Base-by-base conservation (phyloP, 2,329 filamentous ascomycete genomes). In the Claviceps humidiphila region DNA sequence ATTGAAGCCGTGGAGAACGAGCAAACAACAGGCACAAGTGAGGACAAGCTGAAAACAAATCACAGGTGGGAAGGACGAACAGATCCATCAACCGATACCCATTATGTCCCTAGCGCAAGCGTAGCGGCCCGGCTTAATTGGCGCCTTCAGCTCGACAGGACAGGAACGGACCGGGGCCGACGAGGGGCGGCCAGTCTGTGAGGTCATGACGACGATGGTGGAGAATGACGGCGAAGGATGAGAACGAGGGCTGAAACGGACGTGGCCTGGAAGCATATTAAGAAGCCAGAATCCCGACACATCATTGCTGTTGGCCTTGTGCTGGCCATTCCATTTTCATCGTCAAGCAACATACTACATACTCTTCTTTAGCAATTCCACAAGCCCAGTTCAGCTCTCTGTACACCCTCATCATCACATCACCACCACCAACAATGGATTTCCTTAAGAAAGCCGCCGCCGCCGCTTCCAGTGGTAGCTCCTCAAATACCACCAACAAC, bases 371-470 rank as follows among this genome's bases (percentile, higher is more conserved):
- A 16, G 17, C 7, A 22, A 8, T 20, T 16, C 6, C 20, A 14
- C 17, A 11, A 3, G 4, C 1, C 42, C 30, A 34, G 11, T 34
- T 4, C 30, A 11, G 30, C 30, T 14, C 38, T 2, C 13, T 22
- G 39, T n/a, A 20, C 26, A 47, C 22, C 22, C 39, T 41, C 38
- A 11, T 5, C 30, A 34, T 9, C 30, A 30, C 8, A 30, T 9
- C 8, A 30, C 8, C 8, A 3, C 22, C 22, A 30, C 9, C 1
- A 9, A 30, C 20, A 14, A 46, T 70, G 68, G 66, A 70, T 64
- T 66, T 68, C 58, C n/a, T 70, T 62, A 69, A 69, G 59, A 65
- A 66, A 48, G 64, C 65, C 52, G 58, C 59, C 51, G 46, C 56
- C 49, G 52, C 55, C 47, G 47, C 49, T 50, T 51, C 57, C 50